Conservation (phyloP, 164 flowering plant genomes). For the Stephania japonica region DNA sequence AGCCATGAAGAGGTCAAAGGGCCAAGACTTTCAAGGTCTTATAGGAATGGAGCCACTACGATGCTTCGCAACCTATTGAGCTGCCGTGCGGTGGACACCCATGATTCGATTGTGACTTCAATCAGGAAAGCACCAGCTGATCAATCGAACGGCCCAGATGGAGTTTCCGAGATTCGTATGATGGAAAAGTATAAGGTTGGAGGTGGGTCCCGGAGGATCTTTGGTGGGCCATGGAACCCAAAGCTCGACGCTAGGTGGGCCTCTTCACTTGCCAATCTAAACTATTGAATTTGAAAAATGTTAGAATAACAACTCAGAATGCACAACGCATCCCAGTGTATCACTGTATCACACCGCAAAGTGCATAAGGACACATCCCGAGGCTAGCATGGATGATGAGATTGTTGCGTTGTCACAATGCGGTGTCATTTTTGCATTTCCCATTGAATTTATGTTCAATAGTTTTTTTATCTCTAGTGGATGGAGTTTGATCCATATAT, state of each 20-base stretch:
- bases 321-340: no score
- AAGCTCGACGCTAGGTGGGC: constrained; percentile 21
- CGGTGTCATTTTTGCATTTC: no score
- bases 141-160: not conserved
- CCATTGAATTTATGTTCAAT: no score
- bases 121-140: constrained; percentile 7
- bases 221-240: constrained; percentile 23
- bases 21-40: not conserved
- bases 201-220: constrained; percentile 19
- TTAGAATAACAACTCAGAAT: no score
- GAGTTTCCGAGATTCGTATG: constrained; percentile 10
- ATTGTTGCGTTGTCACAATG: no score
- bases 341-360: no score
- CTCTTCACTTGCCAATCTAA: no score
- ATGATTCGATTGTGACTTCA: constrained; percentile 10
- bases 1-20: not conserved
- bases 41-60: constrained; percentile 2
- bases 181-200: not conserved
- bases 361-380: no score
- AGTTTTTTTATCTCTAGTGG: not conserved
- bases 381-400: no score
- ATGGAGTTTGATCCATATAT: not conserved
- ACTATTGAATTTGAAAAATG: no score
- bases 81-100: constrained; percentile 10
- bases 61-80: constrained; percentile 12